A percentile compares a stretch with the other conserved stretches of the same genome.
Evolutionary conservation across 106 monocot genomes (phyloP).

Genomic region (Hemerocallis citrina): DNA sequence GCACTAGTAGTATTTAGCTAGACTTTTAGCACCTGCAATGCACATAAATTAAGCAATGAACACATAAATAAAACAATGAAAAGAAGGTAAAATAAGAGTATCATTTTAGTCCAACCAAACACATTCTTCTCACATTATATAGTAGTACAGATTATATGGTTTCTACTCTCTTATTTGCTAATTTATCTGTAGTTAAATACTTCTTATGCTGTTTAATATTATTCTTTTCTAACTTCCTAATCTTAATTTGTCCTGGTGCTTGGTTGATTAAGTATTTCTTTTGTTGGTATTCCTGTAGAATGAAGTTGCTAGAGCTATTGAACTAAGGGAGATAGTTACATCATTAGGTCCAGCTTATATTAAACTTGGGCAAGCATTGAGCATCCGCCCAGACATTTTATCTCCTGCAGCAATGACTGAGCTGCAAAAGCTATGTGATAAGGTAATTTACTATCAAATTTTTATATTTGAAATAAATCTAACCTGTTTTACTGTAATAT

Average conservation of each 20-base stretch:
- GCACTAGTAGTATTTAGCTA: no score
- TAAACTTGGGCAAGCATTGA: conserved; percentile 97
- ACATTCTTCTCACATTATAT: no score
- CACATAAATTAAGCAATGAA: no score
- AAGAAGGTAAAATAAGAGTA: no score
- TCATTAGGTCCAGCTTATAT: conserved; percentile 99
- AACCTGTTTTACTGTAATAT: neutral
- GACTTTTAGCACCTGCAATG: no score
- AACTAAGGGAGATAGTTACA: conserved; percentile 94
- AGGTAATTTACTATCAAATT: conserved; percentile 30
- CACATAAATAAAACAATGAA: no score
- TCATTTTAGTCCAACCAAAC: no score
- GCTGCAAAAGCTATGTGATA: conserved; percentile 97
- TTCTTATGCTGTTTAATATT: conserved; percentile 1
- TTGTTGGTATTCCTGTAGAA: conserved; percentile 45
- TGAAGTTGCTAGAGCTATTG: conserved; percentile 96
- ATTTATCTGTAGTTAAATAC: neutral
- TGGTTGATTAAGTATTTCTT: no score
- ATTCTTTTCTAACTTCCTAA: neutral
- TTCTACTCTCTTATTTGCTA: no score
- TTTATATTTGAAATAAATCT: neutral
- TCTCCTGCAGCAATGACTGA: conserved; percentile 99
- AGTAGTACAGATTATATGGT: no score
- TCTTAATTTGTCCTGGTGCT: no score
- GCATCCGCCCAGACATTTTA: conserved; percentile 95